Base-by-base conservation (phyloP, 768 basidiomycete species). In the Lepiota brunneoincarnata region DNA sequence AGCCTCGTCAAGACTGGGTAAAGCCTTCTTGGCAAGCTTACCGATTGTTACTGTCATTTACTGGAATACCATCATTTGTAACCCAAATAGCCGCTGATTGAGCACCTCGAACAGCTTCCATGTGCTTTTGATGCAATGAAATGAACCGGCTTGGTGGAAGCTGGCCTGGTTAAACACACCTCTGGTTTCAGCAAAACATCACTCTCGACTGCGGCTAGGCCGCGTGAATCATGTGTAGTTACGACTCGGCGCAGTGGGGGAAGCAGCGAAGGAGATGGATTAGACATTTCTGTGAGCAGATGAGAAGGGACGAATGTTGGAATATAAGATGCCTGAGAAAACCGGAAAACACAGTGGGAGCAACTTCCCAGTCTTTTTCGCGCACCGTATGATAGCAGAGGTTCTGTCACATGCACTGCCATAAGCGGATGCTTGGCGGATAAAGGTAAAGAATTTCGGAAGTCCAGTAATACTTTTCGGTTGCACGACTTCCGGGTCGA, bases 11-110 rank as follows among this genome's bases (percentile, higher is more conserved):
- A 21, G 34, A 21, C 34, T 11, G 17, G 38, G 6, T 17, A 49
- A 6, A 24, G 4, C 7, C n/a, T 12, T 18, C 15, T 50, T 4
- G 9, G 49, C 28, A 1, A 31, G 42, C 58, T 55, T 53, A 81
- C 80, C 59, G 61, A 11, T 55, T 69, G 51, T 83, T 83, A 59
- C 81, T 84, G 56, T 85, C 81, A 15, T 74, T 72, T 0, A 79
- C 79, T 3, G 84, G 84, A 17, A 78, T 44, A 4, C 74, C 67
- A 48, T 77, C 73, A 4, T 66, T 65, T 3, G 77, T 80, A n/a
- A 71, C 69, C 83, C 83, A 85, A 24, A 82, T 68, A 4, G 69
- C 57, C 11, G 69, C 71, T 5, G 69, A 63, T 39, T 64, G 71
- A 11, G 64, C 71, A 14, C 74, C 76, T 36, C 60, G 64, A 45